Percentiles rank a stretch among this genome's conserved stretches.
Conservation (phyloP, 257 asterid genomes). For the Anisodus acutangulus region DNA sequence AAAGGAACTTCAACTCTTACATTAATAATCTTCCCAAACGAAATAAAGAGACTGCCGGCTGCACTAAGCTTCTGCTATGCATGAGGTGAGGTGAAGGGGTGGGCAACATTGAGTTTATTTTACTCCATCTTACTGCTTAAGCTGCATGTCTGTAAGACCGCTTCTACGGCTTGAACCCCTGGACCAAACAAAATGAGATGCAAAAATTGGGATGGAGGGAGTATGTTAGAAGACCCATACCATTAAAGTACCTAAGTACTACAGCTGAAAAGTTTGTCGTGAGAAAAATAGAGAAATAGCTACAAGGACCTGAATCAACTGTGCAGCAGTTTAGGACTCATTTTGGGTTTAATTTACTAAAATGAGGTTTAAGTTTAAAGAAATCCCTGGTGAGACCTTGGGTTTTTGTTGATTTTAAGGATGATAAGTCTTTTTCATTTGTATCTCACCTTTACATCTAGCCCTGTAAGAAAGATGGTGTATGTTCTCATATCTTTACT, state of each 20-base stretch:
- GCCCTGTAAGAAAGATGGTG: not conserved
- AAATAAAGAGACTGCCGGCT: not conserved
- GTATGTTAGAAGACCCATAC: not conserved
- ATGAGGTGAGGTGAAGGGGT: not conserved
- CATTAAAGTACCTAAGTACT: too few relatives aligned
- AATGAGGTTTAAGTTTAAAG: not conserved
- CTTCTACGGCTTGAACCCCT: not conserved
- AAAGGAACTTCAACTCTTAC: not conserved
- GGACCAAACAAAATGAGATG: not conserved
- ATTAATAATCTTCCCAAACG: not conserved
- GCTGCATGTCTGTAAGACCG: not conserved
- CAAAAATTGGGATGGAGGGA: not conserved
- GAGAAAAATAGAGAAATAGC: too few relatives aligned
- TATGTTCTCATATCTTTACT: not conserved
- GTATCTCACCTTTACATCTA: not conserved
- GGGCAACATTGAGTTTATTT: not conserved
- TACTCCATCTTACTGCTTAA: not conserved
- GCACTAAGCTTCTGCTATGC: not conserved
- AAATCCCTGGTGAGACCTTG: not conserved
- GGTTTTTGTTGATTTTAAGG: not conserved
- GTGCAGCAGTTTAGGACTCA: not conserved
- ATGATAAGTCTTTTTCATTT: not conserved
- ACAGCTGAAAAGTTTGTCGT: too few relatives aligned
- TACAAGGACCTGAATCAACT: not conserved
- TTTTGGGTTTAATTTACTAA: not conserved